A percentile compares a stretch with the other conserved stretches of the same genome.
Evolutionary conservation across 164 flowering plant species (phyloP).

Genomic region (Kalanchoe fedtschenkoi): DNA sequence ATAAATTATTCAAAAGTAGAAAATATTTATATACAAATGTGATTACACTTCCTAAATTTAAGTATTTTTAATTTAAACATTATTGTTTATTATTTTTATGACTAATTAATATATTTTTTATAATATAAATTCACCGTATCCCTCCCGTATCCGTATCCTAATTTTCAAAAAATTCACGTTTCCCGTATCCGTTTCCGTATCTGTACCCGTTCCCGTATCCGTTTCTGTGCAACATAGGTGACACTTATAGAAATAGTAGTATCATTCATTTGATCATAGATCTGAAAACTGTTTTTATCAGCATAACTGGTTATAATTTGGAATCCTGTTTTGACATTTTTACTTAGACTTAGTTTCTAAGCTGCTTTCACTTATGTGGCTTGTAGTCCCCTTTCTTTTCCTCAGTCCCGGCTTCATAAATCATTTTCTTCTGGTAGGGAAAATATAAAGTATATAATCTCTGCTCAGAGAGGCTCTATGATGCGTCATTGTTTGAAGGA

Average conservation of each 20-base stretch:
- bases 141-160: too few relatives aligned
- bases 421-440: constrained; percentile 21
- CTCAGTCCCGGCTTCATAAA: neutral
- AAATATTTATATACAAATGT: too few relatives aligned
- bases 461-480: constrained; percentile 96
- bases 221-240: too few relatives aligned
- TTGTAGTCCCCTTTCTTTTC: neutral
- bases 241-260: neutral
- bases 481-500: constrained; percentile 33
- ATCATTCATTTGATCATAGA: neutral
- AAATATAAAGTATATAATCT: constrained; percentile 99
- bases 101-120: too few relatives aligned
- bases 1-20: too few relatives aligned
- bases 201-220: too few relatives aligned
- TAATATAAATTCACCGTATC: too few relatives aligned
- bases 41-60: too few relatives aligned
- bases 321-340: neutral
- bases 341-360: neutral
- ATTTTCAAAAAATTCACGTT: too few relatives aligned
- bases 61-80: too few relatives aligned
- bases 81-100: too few relatives aligned
- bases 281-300: neutral
- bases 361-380: neutral
- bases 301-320: neutral
- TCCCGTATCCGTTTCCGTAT: too few relatives aligned